Percentiles rank a stretch among this genome's conserved stretches.
Conservation (phyloP, 345 rosid genomes). For the Citrus trifoliata region DNA sequence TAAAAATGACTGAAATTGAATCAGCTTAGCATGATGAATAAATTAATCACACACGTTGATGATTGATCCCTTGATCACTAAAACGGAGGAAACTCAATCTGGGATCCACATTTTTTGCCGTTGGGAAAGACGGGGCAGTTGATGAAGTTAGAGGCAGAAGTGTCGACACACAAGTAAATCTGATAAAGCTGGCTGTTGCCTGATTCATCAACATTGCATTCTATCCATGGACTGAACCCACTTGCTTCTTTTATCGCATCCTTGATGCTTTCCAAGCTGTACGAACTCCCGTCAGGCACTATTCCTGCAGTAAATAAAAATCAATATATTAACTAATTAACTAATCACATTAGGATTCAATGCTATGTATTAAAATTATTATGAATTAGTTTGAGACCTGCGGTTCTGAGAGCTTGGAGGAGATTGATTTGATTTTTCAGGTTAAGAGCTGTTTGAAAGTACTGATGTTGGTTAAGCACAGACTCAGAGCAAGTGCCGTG, state of each 20-base stretch:
- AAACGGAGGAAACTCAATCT: constrained; percentile 73
- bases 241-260: constrained; percentile 49
- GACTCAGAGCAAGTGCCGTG: constrained; percentile 95
- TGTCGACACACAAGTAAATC: constrained; percentile 78
- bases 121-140: constrained; percentile 76
- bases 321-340: too few relatives aligned
- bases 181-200: constrained; percentile 82
- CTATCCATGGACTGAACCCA: constrained; percentile 67
- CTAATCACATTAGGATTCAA: too few relatives aligned
- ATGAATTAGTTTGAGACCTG: constrained; percentile 31
- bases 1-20: too few relatives aligned
- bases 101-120: constrained; percentile 43
- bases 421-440: constrained; percentile 48
- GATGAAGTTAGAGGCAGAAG: constrained; percentile 53
- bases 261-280: constrained; percentile 52
- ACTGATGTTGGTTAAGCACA: constrained; percentile 60
- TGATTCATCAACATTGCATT: constrained; percentile 64
- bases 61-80: constrained; percentile 10
- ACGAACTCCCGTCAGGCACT: constrained; percentile 48
- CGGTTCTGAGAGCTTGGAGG: constrained; percentile 46
- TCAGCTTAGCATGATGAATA: too few relatives aligned
- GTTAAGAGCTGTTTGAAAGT: constrained; percentile 59
- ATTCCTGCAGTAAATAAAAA: constrained; percentile 40
- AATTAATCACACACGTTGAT: too few relatives aligned
- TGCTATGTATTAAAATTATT: too few relatives aligned